These are phyloP conservation scores for Chamaecyparis obtusa DNA, from an alignment of 75 land plant species.

Conservation along the genomic window DNA sequence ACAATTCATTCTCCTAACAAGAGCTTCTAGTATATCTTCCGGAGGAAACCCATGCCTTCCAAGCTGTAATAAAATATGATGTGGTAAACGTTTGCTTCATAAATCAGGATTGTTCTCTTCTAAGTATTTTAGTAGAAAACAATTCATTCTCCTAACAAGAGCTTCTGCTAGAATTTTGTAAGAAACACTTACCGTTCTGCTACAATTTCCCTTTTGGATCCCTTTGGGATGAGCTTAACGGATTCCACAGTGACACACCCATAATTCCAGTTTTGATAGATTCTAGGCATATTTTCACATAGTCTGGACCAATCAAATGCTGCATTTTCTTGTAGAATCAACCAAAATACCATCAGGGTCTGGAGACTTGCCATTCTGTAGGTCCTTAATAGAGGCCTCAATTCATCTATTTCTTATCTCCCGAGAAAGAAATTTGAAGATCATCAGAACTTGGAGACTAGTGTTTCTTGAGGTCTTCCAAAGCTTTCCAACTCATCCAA, in stretches of 20 bases:
- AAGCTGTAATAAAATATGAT: too few relatives aligned
- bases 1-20: too few relatives aligned
- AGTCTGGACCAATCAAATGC: neutral
- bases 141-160: neutral
- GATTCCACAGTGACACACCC: too few relatives aligned
- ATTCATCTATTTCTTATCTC: neutral
- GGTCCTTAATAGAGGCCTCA: neutral
- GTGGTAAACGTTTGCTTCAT: too few relatives aligned
- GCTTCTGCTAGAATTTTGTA: neutral
- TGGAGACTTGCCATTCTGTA: neutral
- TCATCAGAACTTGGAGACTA: neutral
- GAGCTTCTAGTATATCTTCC: too few relatives aligned
- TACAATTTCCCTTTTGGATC: too few relatives aligned
- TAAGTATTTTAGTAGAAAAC: neutral
- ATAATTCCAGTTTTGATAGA: too few relatives aligned
- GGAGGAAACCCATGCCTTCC: too few relatives aligned
- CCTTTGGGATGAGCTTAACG: too few relatives aligned
- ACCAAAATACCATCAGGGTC: neutral
- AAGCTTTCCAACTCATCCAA: neutral
- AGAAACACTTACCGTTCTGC: neutral
- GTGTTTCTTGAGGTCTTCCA: neutral
- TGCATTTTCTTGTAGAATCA: neutral
- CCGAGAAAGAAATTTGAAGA: neutral
- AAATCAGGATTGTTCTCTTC: too few relatives aligned
- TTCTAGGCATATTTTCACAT: neutral